These are phyloP conservation scores for Malus domestica DNA, from an alignment of 306 rosid species.

Conservation along the genomic window DNA sequence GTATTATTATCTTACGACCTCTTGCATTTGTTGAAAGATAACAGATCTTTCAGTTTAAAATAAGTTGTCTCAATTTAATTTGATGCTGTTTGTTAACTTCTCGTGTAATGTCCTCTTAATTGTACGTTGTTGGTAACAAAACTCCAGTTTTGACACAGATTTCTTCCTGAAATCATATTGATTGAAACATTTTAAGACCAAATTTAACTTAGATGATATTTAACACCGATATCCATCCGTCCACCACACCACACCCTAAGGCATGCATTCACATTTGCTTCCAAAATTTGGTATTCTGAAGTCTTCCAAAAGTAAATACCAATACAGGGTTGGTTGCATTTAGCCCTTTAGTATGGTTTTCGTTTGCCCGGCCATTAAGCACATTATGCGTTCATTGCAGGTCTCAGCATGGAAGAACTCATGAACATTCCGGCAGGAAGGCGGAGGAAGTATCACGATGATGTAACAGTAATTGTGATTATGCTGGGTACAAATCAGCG, in stretches of 20 bases:
- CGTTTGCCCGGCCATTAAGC: background rate
- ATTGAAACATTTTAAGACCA: too few species aligned
- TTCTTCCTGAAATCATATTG: too few species aligned
- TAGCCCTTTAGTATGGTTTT: background rate
- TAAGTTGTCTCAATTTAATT: too few species aligned
- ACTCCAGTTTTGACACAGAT: too few species aligned
- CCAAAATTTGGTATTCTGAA: background rate
- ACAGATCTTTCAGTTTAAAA: too few species aligned
- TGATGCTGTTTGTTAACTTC: too few species aligned
- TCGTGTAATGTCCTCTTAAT: too few species aligned
- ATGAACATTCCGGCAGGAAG: constrained; percentile 86
- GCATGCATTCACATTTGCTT: background rate
- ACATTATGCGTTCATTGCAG: constrained; percentile 29
- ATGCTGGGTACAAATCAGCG: constrained; percentile 80
- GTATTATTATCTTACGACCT: too few species aligned
- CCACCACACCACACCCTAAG: background rate
- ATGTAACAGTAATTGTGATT: constrained; percentile 83
- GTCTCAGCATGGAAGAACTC: constrained; percentile 84
- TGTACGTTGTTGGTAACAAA: too few species aligned
- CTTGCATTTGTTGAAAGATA: too few species aligned
- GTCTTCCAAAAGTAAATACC: background rate
- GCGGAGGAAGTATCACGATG: constrained; percentile 95
- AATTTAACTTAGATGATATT: too few species aligned
- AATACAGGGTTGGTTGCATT: background rate
- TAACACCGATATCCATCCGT: too few species aligned